phyloP scores from a whole-genome alignment of 1,139 yeast genomes.

The Sugiyamaella paludigena region DNA sequence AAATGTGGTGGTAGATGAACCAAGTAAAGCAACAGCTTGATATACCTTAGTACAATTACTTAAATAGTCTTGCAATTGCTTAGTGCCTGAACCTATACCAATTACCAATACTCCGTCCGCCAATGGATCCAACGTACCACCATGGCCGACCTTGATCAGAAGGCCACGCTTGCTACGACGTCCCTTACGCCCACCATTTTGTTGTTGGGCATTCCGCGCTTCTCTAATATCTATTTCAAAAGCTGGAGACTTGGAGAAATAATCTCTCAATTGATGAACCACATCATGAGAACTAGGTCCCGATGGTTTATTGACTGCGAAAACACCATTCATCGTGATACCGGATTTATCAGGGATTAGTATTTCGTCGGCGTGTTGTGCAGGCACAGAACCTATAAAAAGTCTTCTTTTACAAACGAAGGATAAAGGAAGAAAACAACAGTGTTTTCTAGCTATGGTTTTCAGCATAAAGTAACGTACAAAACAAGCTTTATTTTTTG shows the following conservation, averaged over 20 bases:
- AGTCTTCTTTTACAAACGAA: too few species aligned
- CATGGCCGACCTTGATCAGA: conserved; percentile 91
- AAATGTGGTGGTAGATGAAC: conserved; percentile 90
- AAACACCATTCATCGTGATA: conserved; percentile 53
- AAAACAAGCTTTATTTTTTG: too few species aligned
- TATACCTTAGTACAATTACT: conserved; percentile 67
- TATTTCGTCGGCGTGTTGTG: not conserved
- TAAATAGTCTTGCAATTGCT: conserved; percentile 65
- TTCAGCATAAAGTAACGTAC: too few species aligned
- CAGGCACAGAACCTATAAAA: not conserved
- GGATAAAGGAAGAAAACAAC: too few species aligned
- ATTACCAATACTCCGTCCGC: conserved; percentile 92
- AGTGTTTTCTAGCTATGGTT: too few species aligned
- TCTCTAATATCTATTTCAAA: conserved; percentile 55
- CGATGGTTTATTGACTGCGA: conserved; percentile 89
- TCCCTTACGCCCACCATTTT: conserved; percentile 39
- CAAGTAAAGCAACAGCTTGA: conserved; percentile 80
- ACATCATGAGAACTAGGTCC: conserved; percentile 81
- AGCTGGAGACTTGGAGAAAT: conserved; percentile 58
- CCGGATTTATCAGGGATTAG: too few species aligned
- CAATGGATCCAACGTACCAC: conserved; percentile 93
- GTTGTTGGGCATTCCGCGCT: conserved; percentile 32
- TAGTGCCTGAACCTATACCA: conserved; percentile 90
- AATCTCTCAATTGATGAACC: conserved; percentile 59
- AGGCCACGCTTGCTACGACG: conserved; percentile 46